These are phyloP conservation scores for Cryptococcus depauperatus DNA, from an alignment of 1,284 basidiomycete genomes.

Conservation along the genomic window DNA sequence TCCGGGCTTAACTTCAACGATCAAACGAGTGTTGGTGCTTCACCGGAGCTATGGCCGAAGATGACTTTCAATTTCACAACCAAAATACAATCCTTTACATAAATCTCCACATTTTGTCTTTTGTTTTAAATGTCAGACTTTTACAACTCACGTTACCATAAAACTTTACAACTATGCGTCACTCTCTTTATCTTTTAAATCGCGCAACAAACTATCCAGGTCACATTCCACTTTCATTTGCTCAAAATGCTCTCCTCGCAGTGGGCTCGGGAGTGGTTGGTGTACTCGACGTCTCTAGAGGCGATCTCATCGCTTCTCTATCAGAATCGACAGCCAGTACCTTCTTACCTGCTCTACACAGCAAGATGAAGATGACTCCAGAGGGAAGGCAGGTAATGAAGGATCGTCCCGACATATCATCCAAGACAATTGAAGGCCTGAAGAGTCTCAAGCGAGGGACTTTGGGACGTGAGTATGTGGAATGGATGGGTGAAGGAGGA, in stretches of 20 bases:
- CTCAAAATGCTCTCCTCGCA: slow-evolving; percentile 78
- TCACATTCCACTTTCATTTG: slow-evolving; percentile 69
- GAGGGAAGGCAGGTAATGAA: slow-evolving; percentile 77
- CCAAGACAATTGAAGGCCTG: slow-evolving; percentile 63
- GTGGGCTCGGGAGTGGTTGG: slow-evolving; percentile 79
- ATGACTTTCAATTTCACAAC: no score
- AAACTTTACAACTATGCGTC: slow-evolving; percentile 8
- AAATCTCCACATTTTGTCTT: no score
- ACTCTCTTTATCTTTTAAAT: slow-evolving; percentile 2
- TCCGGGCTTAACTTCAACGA: no score
- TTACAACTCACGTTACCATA: no score
- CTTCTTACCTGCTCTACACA: slow-evolving; percentile 69
- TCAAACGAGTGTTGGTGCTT: no score
- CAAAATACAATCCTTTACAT: no score
- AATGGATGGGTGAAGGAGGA: slow-evolving; percentile 81
- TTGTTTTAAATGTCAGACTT: no score
- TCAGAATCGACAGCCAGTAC: slow-evolving; percentile 82
- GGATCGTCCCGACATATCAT: slow-evolving; percentile 73
- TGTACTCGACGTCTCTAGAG: slow-evolving; percentile 71
- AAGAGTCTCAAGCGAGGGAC: slow-evolving; percentile 65
- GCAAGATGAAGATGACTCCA: slow-evolving; percentile 65
- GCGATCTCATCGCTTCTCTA: slow-evolving; percentile 86
- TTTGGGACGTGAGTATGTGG: slow-evolving; percentile 78
- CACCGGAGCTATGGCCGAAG: no score
- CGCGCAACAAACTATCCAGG: slow-evolving; percentile 51